These are phyloP conservation scores for Pyricularia pennisetigena DNA, from an alignment of 2,329 filamentous ascomycete species.

Conservation along the genomic window DNA sequence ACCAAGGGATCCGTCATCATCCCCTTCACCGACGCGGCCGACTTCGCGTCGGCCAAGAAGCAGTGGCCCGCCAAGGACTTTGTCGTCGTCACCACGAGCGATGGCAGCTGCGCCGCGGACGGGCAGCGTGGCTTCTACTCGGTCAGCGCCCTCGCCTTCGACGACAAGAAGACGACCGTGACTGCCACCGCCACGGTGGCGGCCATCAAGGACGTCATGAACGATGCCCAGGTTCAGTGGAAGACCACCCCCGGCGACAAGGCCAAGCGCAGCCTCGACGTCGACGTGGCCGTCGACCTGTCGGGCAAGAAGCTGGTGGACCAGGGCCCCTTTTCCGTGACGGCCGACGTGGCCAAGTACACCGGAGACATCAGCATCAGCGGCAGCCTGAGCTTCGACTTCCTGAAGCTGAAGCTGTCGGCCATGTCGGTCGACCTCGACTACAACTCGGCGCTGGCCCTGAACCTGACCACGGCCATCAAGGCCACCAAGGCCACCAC, in stretches of 20 bases:
- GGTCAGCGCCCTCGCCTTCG: neutral
- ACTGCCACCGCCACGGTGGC: neutral
- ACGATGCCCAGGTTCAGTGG: neutral
- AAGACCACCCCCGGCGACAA: neutral
- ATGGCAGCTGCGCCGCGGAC: neutral
- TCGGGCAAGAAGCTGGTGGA: neutral
- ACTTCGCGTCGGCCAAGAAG: neutral
- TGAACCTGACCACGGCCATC: neutral
- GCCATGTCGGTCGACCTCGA: neutral
- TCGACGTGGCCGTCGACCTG: neutral
- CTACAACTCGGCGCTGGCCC: neutral
- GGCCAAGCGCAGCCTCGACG: neutral
- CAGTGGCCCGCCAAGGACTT: neutral
- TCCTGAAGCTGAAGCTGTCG: neutral
- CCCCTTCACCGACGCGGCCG: slow-evolving; percentile 16
- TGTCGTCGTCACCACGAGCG: neutral
- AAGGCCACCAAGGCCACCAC: neutral
- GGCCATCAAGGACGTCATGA: neutral
- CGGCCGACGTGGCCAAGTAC: neutral
- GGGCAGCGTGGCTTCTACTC: neutral
- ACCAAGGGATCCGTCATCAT: slow-evolving; percentile 9
- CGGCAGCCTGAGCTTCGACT: neutral
- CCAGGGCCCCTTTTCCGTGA: neutral
- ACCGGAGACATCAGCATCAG: neutral
- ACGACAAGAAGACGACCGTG: neutral